Percentiles rank a stretch among this genome's conserved stretches.
Evolutionary conservation across 495 filamentous ascomycete species (phyloP).

Genomic region (Penicillium turbatum): DNA sequence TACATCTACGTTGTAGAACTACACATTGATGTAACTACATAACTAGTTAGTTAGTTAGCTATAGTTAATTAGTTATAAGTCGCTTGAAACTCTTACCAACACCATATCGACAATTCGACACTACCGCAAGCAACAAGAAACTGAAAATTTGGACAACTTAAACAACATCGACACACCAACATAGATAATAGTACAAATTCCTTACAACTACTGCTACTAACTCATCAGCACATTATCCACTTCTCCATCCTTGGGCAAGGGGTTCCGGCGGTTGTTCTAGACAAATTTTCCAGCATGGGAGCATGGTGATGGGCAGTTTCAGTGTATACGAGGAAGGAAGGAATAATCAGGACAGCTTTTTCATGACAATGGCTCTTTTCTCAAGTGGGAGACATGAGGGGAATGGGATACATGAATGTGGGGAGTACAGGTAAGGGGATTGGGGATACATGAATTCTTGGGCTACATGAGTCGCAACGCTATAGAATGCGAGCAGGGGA

Average conservation of each 20-base stretch:
- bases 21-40: too few relatives aligned
- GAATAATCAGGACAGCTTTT: constrained; percentile 24
- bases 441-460: constrained; percentile 48
- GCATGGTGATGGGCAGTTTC: constrained; percentile 9
- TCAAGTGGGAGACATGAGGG: constrained; percentile 18
- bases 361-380: constrained; percentile 39
- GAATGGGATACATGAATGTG: constrained; percentile 20
- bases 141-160: background rate
- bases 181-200: background rate
- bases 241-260: background rate
- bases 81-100: background rate
- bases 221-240: background rate
- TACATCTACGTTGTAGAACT: too few relatives aligned
- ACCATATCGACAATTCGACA: background rate
- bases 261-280: constrained; percentile 24
- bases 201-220: background rate
- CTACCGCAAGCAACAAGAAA: background rate
- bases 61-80: background rate
- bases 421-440: constrained; percentile 6
- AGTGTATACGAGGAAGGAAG: constrained; percentile 30
- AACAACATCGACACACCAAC: background rate
- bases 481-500: constrained; percentile 19
- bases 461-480: constrained; percentile 47
- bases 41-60: too few relatives aligned
- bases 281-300: constrained; percentile 20